A percentile compares a stretch with the other conserved stretches of the same genome.
phyloP scores from a whole-genome alignment of 768 basidiomycete species.

The Paxillus involutus region DNA sequence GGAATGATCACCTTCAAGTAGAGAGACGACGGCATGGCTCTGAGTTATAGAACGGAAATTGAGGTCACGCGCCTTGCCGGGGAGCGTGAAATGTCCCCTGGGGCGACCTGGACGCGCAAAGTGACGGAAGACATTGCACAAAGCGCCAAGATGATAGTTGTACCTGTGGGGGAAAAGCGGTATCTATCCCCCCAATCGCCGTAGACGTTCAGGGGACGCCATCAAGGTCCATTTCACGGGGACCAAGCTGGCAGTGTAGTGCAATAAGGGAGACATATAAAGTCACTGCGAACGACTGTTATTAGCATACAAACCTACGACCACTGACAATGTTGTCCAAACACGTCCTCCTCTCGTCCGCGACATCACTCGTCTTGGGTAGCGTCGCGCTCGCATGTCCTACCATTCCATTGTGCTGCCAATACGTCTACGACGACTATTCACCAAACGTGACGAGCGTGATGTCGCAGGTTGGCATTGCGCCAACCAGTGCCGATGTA shows the following conservation, averaged over 20 bases:
- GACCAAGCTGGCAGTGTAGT: neutral
- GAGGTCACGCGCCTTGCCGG: neutral
- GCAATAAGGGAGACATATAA: neutral
- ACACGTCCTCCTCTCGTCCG: neutral
- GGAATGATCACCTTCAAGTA: neutral
- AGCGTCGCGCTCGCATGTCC: neutral
- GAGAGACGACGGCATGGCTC: neutral
- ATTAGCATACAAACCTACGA: neutral
- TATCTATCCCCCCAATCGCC: neutral
- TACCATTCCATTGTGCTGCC: conserved; percentile 3
- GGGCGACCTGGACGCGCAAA: neutral
- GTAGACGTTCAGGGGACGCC: neutral
- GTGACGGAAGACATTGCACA: neutral
- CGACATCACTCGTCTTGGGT: neutral
- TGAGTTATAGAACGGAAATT: neutral
- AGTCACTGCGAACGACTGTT: neutral
- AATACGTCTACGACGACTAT: neutral
- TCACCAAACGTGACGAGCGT: neutral
- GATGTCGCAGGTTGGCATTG: neutral
- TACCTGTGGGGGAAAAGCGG: neutral
- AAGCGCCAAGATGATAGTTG: neutral
- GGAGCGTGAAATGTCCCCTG: neutral
- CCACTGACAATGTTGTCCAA: neutral
- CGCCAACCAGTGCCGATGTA: neutral
- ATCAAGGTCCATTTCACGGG: neutral